Conservation (phyloP, 1,284 basidiomycete genomes). For the Ustilago loliicola region DNA sequence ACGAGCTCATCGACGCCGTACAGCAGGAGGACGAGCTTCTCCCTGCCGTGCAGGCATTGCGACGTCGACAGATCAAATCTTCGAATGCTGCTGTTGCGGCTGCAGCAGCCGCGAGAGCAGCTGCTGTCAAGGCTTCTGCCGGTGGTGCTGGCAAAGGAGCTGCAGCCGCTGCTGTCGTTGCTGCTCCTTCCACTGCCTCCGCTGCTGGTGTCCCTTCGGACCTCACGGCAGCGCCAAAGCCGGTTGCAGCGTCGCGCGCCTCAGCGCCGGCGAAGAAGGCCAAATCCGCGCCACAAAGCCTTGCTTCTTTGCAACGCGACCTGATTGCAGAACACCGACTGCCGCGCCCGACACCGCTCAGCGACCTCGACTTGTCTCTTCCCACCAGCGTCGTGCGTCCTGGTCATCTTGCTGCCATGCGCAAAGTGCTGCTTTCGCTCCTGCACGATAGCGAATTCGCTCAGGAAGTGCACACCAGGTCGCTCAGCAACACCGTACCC, state of each 20-base stretch:
- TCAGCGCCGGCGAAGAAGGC: slow-evolving; percentile 13
- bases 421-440: slow-evolving; percentile 32
- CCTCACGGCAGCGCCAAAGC: not conserved
- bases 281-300: slow-evolving; percentile 15
- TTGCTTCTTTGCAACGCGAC: slow-evolving; percentile 30
- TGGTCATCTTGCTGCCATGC: slow-evolving; percentile 42
- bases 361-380: slow-evolving; percentile 26
- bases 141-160: not conserved
- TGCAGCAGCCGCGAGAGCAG: slow-evolving; percentile 7
- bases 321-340: slow-evolving; percentile 35
- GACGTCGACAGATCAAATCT: slow-evolving; percentile 24
- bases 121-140: slow-evolving; percentile 10
- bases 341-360: slow-evolving; percentile 19
- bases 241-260: not conserved
- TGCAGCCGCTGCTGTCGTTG: not conserved
- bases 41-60: slow-evolving; percentile 38
- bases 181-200: slow-evolving; percentile 1
- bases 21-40: slow-evolving; percentile 37
- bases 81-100: slow-evolving; percentile 23
- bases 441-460: slow-evolving; percentile 34
- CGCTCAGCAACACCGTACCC: slow-evolving; percentile 10
- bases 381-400: slow-evolving; percentile 22
- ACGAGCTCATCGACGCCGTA: slow-evolving; percentile 32
- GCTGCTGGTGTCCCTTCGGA: slow-evolving; percentile 5
- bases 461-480: slow-evolving; percentile 21